A percentile compares a stretch with the other conserved stretches of the same genome.
phyloP scores from a whole-genome alignment of 148 eudicot genomes.

The Chenopodium suecicum region DNA sequence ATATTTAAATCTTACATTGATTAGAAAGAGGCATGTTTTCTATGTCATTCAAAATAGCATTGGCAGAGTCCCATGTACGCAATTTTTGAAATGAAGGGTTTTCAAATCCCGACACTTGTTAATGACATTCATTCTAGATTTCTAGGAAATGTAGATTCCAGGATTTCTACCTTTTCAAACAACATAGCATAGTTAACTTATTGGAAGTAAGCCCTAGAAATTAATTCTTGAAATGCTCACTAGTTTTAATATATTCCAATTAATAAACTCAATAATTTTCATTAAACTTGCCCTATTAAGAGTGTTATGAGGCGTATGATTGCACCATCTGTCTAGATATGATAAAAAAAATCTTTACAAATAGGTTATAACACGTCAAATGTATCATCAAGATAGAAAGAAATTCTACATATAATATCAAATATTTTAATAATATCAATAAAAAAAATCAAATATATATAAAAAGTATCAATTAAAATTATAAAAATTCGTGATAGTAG shows the following conservation, averaged over 20 bases:
- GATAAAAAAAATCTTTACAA: no score
- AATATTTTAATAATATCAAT: no score
- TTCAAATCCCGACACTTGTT: background rate
- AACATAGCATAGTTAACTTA: background rate
- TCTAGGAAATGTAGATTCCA: background rate
- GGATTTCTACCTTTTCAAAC: background rate
- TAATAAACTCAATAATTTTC: background rate
- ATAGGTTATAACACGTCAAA: no score
- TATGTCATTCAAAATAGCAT: background rate
- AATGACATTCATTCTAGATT: background rate
- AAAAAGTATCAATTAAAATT: no score
- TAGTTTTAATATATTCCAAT: background rate
- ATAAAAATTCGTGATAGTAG: no score
- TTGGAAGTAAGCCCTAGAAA: background rate
- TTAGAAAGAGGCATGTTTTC: background rate
- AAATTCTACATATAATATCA: no score
- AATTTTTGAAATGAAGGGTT: background rate
- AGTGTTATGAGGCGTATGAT: no score
- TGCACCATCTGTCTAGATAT: no score
- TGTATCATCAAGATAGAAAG: no score
- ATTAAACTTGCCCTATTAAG: background rate
- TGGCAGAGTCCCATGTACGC: background rate
- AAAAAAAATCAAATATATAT: no score
- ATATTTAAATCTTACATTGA: background rate
- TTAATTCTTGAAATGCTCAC: conserved; percentile 3